Base-by-base conservation (phyloP, 176 grass and related monocot species). In the Phragmites australis region DNA sequence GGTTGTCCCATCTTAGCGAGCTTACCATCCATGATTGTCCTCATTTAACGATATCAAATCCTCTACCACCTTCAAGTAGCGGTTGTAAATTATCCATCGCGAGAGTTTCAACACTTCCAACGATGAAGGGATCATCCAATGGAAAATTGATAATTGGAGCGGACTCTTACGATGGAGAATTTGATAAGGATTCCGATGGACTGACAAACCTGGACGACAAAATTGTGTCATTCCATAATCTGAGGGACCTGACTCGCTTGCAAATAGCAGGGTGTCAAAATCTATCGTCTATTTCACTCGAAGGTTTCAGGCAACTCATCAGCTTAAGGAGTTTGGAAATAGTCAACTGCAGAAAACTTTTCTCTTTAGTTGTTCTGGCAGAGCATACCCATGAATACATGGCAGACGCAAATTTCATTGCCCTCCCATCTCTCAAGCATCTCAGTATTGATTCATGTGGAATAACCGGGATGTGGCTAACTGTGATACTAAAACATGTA, bases 31-130 rank as follows among this genome's bases (percentile, higher is more conserved):
- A 15, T 9, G 0, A 47, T n/a, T 86, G 75, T 21, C 83, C 68
- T 53, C 5, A 0, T 1, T 54, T 73, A 21, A 0, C 1, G 6
- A 44, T 85, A 8, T 17, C 15, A 14, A 2, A 32, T 60, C 18
- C 83, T 72, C 56, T 85, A n/a, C 82, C 74, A 8, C 74, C 63
- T 70, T 70, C 82, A 61, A 16, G 30, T 57, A n/a, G 70, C 0
- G 2, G 1, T 0, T 11, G 79, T 45, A 7, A n/a, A n/a, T 37
- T 72, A 30, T 73, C 8, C 0, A 0, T 22, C 6, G 7, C 9
- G 0, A n/a, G 39, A 11, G 37, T 80, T 11, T 0, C 19, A 0
- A 10, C 26, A 26, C 21, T 80, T 73, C 47, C 57, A 34, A 1
- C 0, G 2, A 41, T 85, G 25, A 0, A 10, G 0, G 13, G 8